A percentile compares a stretch with the other conserved stretches of the same genome.
These are phyloP conservation scores for Cutaneotrichosporon spelunceum DNA, from an alignment of 1,284 basidiomycete species.

Conservation along the genomic window DNA sequence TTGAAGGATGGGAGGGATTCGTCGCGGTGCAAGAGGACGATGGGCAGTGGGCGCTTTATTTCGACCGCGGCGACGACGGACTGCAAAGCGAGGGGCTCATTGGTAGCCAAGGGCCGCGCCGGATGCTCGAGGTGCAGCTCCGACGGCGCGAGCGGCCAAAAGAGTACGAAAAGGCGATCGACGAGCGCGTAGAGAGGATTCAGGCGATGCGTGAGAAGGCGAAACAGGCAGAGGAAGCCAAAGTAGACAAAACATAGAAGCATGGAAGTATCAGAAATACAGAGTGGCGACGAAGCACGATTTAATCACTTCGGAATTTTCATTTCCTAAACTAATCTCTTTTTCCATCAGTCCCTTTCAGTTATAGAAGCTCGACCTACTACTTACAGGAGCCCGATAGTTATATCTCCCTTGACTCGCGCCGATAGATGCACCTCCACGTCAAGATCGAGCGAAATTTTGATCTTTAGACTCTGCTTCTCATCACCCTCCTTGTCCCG, in stretches of 20 bases:
- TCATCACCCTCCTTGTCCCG: conserved; percentile 15
- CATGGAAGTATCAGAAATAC: background rate
- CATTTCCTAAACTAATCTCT: background rate
- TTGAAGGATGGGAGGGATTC: conserved; percentile 27
- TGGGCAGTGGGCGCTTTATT: conserved; percentile 23
- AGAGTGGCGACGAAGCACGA: background rate
- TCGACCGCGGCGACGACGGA: conserved; percentile 23
- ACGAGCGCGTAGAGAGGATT: conserved; percentile 2
- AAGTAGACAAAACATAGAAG: background rate
- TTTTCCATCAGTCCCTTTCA: background rate
- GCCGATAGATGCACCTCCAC: conserved; percentile 25
- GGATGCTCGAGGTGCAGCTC: conserved; percentile 4
- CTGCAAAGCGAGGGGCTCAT: conserved; percentile 15
- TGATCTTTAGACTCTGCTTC: conserved; percentile 22
- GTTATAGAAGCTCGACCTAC: background rate
- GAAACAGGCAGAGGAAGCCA: background rate
- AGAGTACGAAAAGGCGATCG: background rate
- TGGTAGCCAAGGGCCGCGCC: background rate
- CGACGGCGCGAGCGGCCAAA: background rate
- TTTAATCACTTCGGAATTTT: background rate
- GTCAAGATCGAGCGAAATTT: conserved; percentile 21
- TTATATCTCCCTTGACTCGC: conserved; percentile 26
- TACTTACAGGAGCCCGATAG: conserved; percentile 22
- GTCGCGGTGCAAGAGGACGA: conserved; percentile 22
- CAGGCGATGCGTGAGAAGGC: background rate